phyloP scores from a whole-genome alignment of 1,284 basidiomycete species.

The Phylloporus sp. region DNA sequence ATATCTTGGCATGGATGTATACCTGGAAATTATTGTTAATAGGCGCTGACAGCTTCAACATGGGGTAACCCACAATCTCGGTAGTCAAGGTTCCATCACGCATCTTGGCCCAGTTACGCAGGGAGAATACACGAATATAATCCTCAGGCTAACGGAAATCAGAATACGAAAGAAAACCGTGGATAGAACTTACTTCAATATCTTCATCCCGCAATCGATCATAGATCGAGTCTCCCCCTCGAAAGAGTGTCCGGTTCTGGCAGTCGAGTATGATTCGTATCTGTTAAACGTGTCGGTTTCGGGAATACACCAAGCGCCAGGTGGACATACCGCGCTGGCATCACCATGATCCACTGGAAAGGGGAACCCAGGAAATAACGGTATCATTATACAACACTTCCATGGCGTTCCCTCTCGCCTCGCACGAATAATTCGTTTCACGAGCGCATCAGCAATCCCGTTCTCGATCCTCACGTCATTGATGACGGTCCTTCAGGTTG shows the following conservation, averaged over 20 bases:
- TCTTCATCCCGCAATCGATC: slow-evolving; percentile 85
- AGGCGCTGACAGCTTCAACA: neutral
- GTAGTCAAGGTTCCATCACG: slow-evolving; percentile 87
- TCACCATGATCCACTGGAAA: slow-evolving; percentile 93
- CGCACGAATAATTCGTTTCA: slow-evolving; percentile 90
- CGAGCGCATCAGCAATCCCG: slow-evolving; percentile 92
- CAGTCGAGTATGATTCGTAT: slow-evolving; percentile 93
- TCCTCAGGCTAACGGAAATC: slow-evolving; percentile 76
- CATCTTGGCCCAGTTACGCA: slow-evolving; percentile 95
- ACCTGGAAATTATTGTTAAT: slow-evolving; percentile 57
- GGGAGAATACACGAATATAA: slow-evolving; percentile 91
- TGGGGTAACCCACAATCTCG: slow-evolving; percentile 70
- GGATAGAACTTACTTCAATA: slow-evolving; percentile 73
- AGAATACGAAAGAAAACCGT: slow-evolving; percentile 7
- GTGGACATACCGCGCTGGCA: slow-evolving; percentile 80
- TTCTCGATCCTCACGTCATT: slow-evolving; percentile 92
- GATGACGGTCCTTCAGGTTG: slow-evolving; percentile 72
- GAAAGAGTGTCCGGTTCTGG: slow-evolving; percentile 88
- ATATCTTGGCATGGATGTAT: slow-evolving; percentile 84
- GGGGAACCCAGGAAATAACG: slow-evolving; percentile 92
- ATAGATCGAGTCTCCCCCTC: slow-evolving; percentile 95
- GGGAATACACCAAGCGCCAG: neutral
- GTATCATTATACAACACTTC: slow-evolving; percentile 94
- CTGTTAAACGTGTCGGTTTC: slow-evolving; percentile 45
- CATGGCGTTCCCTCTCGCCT: slow-evolving; percentile 84